A percentile compares a stretch with the other conserved stretches of the same genome.
phyloP scores from a whole-genome alignment of 495 filamentous ascomycete genomes.

The Penicillium samsonianum region DNA sequence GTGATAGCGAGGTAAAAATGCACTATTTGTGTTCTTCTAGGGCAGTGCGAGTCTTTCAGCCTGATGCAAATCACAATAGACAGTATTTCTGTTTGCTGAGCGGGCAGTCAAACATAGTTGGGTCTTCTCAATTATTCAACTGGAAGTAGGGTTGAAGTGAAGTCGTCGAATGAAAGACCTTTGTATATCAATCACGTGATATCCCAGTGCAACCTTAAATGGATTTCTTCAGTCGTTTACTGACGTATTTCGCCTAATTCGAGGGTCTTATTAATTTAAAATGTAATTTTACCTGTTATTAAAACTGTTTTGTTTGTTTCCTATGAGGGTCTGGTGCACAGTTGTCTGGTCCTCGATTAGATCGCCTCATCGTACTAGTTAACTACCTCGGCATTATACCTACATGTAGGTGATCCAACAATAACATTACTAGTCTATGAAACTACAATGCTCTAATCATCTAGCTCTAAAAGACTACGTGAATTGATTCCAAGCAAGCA shows the following conservation, averaged over 20 bases:
- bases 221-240: not conserved
- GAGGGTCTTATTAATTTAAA: not conserved
- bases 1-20: not conserved
- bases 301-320: not conserved
- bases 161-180: slow-evolving; percentile 9
- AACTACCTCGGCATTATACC: too few relatives aligned
- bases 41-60: not conserved
- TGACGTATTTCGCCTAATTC: not conserved
- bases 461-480: too few relatives aligned
- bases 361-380: too few relatives aligned
- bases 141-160: slow-evolving; percentile 6
- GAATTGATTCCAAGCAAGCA: too few relatives aligned
- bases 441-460: too few relatives aligned
- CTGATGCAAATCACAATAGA: not conserved
- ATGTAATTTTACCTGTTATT: not conserved
- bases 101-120: not conserved
- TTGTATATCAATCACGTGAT: slow-evolving; percentile 12
- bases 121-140: not conserved
- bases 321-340: not conserved
- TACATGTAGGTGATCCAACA: too few relatives aligned
- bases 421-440: too few relatives aligned
- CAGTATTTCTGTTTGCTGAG: not conserved
- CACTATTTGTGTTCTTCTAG: not conserved
- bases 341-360: not conserved
- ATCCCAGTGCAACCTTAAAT: slow-evolving; percentile 8